These are phyloP conservation scores for Hanseniaspora clermontiae DNA, from an alignment of 805 yeast genomes.

Conservation along the genomic window DNA sequence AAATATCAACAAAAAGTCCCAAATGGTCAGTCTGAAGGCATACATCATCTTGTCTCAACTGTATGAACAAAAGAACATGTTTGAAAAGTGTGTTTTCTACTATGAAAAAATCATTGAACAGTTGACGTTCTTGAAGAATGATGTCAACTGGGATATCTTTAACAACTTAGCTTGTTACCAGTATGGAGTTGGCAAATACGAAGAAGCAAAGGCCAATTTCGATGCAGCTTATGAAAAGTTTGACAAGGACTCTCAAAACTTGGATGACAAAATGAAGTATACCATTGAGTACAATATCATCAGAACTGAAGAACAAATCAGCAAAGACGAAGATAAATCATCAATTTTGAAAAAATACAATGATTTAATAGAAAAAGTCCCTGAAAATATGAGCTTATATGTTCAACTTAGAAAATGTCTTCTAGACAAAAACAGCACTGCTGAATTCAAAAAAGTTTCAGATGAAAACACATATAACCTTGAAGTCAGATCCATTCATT, in stretches of 20 bases:
- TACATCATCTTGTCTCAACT: conserved; percentile 55
- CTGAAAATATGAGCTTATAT: conserved; percentile 57
- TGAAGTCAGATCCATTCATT: conserved; percentile 81
- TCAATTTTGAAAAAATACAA: conserved; percentile 34
- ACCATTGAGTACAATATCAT: conserved; percentile 65
- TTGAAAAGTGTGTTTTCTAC: conserved; percentile 53
- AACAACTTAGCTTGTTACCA: conserved; percentile 81
- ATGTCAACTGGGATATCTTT: conserved; percentile 43
- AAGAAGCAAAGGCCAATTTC: conserved; percentile 46
- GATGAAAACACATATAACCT: conserved; percentile 44
- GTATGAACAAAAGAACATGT: conserved; percentile 49
- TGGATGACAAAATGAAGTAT: conserved; percentile 24
- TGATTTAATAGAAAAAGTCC: conserved; percentile 44
- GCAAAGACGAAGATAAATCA: conserved; percentile 22
- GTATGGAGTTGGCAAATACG: conserved; percentile 48
- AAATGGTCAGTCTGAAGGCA: conserved; percentile 52
- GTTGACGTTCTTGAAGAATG: conserved; percentile 27
- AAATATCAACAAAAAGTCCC: conserved; percentile 36
- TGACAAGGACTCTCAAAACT: conserved; percentile 21
- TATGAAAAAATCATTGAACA: conserved; percentile 50
- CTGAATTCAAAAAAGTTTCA: conserved; percentile 42
- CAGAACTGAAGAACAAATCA: conserved; percentile 43
- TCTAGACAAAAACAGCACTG: conserved; percentile 42
- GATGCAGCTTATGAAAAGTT: conserved; percentile 31
- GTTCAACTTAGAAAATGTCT: conserved; percentile 51